Evolutionary conservation across 2,329 filamentous ascomycete species (phyloP).

Genomic region (Macroventuria anomochaeta): DNA sequence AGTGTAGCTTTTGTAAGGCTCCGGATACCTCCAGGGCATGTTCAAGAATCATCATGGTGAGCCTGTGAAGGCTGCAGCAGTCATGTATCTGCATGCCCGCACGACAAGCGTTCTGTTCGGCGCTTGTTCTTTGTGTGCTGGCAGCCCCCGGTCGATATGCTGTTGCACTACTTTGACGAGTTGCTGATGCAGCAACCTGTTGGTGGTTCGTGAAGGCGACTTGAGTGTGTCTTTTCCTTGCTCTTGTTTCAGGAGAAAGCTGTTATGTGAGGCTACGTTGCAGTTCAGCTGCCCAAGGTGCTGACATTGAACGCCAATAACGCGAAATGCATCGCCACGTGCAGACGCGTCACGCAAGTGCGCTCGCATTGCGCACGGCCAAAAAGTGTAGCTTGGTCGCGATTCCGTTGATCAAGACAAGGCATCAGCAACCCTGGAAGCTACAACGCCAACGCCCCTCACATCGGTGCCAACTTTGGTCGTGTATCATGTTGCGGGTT

Average conservation of each 20-base stretch:
- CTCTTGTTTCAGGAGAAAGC: too few relatives aligned
- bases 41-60: too few relatives aligned
- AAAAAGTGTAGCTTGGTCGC: slow-evolving; percentile 7
- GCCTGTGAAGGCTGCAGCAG: too few relatives aligned
- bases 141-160: background rate
- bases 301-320: background rate
- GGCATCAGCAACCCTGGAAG: background rate
- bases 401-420: slow-evolving; percentile 3
- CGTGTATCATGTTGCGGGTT: background rate
- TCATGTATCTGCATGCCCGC: background rate
- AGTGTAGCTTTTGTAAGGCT: too few relatives aligned
- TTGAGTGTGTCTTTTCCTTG: background rate
- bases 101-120: background rate
- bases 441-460: background rate
- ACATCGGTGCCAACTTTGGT: background rate
- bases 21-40: too few relatives aligned
- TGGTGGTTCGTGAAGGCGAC: background rate
- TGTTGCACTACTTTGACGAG: background rate
- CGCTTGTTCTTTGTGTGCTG: background rate
- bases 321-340: slow-evolving; percentile 2
- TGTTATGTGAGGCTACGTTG: background rate
- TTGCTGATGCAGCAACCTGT: too few relatives aligned
- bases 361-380: slow-evolving; percentile 4
- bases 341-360: slow-evolving; percentile 8
- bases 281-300: background rate